Conservation (phyloP, 2,329 filamentous ascomycete genomes). For the Spiromastix sp. region DNA sequence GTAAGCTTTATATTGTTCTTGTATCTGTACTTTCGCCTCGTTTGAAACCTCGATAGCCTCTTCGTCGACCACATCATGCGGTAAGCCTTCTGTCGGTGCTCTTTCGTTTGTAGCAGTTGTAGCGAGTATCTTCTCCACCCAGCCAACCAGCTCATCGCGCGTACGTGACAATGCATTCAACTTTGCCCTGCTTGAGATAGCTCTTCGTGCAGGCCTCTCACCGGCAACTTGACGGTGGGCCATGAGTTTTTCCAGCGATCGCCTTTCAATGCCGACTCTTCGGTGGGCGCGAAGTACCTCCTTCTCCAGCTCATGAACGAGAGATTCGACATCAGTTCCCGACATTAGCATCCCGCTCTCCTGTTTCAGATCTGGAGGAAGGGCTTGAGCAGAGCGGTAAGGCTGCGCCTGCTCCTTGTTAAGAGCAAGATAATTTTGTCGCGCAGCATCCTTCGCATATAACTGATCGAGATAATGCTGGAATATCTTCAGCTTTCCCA, state of each 20-base stretch:
- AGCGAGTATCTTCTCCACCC: slow-evolving; percentile 41
- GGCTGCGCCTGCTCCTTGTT: slow-evolving; percentile 11
- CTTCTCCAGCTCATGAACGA: slow-evolving; percentile 29
- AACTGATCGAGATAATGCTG: slow-evolving; percentile 36
- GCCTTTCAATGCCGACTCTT: slow-evolving; percentile 27
- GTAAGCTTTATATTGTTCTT: slow-evolving; percentile 26
- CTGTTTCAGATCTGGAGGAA: background rate
- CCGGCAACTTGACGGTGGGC: background rate
- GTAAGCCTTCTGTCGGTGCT: slow-evolving; percentile 17
- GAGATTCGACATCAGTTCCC: slow-evolving; percentile 16
- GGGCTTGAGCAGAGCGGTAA: slow-evolving; percentile 3
- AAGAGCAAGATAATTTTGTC: slow-evolving; percentile 15
- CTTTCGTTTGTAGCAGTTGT: slow-evolving; percentile 23
- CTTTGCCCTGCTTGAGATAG: slow-evolving; percentile 1
- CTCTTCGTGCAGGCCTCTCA: background rate
- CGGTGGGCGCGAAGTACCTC: slow-evolving; percentile 27
- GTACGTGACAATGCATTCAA: slow-evolving; percentile 31
- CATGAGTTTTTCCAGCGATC: slow-evolving; percentile 19
- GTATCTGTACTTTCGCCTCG: slow-evolving; percentile 23
- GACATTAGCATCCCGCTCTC: slow-evolving; percentile 6
- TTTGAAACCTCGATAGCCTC: slow-evolving; percentile 20
- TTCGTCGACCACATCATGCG: slow-evolving; percentile 15
- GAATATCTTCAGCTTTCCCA: slow-evolving; percentile 37
- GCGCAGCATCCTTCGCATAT: slow-evolving; percentile 17
- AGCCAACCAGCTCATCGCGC: slow-evolving; percentile 39